Conservation (phyloP, 2,329 filamentous ascomycete genomes). For the Monosporascus ibericus region DNA sequence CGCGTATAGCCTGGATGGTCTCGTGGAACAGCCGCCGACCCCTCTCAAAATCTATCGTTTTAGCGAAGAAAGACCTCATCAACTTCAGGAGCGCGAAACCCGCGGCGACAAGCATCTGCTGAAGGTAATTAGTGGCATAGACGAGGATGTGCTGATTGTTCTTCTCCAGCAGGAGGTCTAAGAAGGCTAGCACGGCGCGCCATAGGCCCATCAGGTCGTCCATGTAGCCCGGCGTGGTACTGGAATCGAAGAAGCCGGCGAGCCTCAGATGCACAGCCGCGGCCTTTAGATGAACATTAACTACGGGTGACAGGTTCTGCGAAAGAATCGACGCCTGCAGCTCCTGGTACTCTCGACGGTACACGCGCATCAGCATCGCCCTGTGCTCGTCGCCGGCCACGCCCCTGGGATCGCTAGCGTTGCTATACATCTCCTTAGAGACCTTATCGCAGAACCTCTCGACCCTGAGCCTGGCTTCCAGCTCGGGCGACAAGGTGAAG, state of each 20-base stretch:
- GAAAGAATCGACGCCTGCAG: conserved; percentile 56
- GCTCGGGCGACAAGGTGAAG: conserved; percentile 52
- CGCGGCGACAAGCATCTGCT: conserved; percentile 80
- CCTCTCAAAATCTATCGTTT: conserved; percentile 62
- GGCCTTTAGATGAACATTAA: conserved; percentile 63
- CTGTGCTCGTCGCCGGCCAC: conserved; percentile 62
- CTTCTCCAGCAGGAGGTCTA: conserved; percentile 57
- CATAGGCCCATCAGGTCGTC: conserved; percentile 72
- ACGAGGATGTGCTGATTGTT: conserved; percentile 53
- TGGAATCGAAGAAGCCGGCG: conserved; percentile 76
- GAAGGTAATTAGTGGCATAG: conserved; percentile 69
- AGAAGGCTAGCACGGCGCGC: conserved; percentile 63
- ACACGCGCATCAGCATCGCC: conserved; percentile 60
- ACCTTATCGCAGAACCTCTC: conserved; percentile 73
- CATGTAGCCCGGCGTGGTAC: conserved; percentile 63
- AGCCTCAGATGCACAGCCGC: conserved; percentile 70
- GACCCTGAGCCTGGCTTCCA: conserved; percentile 63
- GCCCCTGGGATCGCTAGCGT: conserved; percentile 65
- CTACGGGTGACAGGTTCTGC: conserved; percentile 50
- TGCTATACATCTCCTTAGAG: conserved; percentile 74
- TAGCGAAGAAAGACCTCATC: conserved; percentile 69
- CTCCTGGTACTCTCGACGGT: conserved; percentile 58
- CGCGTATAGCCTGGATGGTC: conserved; percentile 63
- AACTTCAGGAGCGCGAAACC: conserved; percentile 73
- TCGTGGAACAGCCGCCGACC: conserved; percentile 65